phyloP scores from a whole-genome alignment of 2,329 filamentous ascomycete species.

The Fonsecaea pugnacius region DNA sequence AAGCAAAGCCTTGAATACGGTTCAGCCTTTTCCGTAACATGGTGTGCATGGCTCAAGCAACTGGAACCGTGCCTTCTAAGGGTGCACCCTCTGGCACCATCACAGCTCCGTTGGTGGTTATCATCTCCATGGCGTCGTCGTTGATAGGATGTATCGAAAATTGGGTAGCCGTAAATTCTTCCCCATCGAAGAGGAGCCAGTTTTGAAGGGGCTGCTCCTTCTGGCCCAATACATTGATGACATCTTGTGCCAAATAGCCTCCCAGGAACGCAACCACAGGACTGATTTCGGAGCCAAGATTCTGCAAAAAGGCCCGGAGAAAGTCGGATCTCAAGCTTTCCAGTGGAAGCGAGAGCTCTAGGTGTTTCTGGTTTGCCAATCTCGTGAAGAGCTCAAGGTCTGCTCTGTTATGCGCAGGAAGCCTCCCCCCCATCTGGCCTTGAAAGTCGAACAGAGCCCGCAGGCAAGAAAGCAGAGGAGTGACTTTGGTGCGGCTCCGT shows the following conservation, averaged over 20 bases:
- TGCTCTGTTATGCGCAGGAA: slow-evolving; percentile 61
- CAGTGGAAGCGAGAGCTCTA: slow-evolving; percentile 70
- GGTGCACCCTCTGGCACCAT: slow-evolving; percentile 27
- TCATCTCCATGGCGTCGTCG: slow-evolving; percentile 34
- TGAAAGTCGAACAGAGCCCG: slow-evolving; percentile 91
- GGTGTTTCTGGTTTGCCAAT: slow-evolving; percentile 76
- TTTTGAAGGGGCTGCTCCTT: slow-evolving; percentile 96
- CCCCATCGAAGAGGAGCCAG: slow-evolving; percentile 87
- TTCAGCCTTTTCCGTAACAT: background rate
- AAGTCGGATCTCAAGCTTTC: slow-evolving; percentile 72
- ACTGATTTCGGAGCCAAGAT: slow-evolving; percentile 79
- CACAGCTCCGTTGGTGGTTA: slow-evolving; percentile 27
- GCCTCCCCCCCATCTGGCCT: slow-evolving; percentile 58
- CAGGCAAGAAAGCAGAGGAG: slow-evolving; percentile 80
- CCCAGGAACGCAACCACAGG: slow-evolving; percentile 89
- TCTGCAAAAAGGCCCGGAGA: slow-evolving; percentile 82
- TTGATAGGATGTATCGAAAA: slow-evolving; percentile 78
- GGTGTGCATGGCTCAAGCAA: slow-evolving; percentile 15
- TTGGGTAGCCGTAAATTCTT: slow-evolving; percentile 74
- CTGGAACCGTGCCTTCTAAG: slow-evolving; percentile 14
- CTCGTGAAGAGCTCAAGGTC: slow-evolving; percentile 78
- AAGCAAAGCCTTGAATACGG: background rate
- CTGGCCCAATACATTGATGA: slow-evolving; percentile 91
- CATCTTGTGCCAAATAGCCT: slow-evolving; percentile 89
- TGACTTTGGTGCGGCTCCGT: slow-evolving; percentile 72